Evolutionary conservation across 225 moss, liverwort and hornwort species (phyloP), one percentile per base, ranked within the genome.

Genomic region (Polytrichum commune): DNA sequence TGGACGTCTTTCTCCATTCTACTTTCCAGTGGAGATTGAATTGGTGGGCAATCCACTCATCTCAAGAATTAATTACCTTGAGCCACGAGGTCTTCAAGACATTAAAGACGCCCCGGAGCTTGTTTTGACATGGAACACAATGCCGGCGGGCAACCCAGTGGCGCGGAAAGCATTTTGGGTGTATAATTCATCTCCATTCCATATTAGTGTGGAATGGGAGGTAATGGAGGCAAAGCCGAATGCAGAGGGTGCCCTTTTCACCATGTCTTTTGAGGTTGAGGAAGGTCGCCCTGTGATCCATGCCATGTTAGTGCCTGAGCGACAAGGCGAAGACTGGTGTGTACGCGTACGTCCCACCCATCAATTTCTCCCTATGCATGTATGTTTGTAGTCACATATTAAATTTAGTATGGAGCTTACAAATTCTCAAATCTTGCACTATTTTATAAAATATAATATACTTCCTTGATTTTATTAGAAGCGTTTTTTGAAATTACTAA

Each of bases 1-100:
- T 60, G 97, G 91, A 19, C 74, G 7, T 22, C 76, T 94, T 65
- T 74, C 80, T 4, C 86, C 91, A 79, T 84, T 94, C 19, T 83
- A 92, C 69, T 78, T 94, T 22, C 97, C 91, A 4, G 2, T 97
- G 27, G 97, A 97, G 76, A 85, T 94, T 69, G 88, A 94, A 55
- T 79, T 94, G 27, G 67, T 91, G 22, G 94, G 97, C 72, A 94
- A 91, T 68, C 97, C 97, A n/a, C 89, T 97, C 0, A 66, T 93
- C 26, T 84, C 89, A 7, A 84, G 94, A 79, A 80, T 83, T 18
- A 92, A 89, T 67, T 84, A 91, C 75, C 70, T 92, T 28, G 94
- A 94, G 53, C 92, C 94, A 32, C 67, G 70, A 46, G 92, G 97
- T 57, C 75, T 94, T 70, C 92, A 92, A 79, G 92, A 97, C 38